Conservation (phyloP, 2,329 filamentous ascomycete species). For the Talaromyces sp. region DNA sequence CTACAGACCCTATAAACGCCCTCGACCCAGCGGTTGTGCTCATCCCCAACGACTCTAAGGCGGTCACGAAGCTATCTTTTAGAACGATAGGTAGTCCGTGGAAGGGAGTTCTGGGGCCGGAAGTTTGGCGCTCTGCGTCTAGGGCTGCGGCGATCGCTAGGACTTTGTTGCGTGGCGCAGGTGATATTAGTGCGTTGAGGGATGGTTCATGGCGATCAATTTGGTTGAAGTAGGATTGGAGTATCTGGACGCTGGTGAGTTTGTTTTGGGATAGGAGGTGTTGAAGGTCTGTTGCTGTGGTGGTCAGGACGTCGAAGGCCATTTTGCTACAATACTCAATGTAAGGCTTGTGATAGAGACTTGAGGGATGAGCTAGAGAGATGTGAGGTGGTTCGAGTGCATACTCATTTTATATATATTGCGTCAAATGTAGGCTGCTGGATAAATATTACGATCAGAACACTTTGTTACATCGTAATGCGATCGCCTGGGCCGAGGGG, state of each 20-base stretch:
- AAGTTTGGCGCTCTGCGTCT: not conserved
- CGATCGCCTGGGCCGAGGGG: not conserved
- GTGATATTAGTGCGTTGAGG: slow-evolving; percentile 16
- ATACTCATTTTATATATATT: not conserved
- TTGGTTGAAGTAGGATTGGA: slow-evolving; percentile 9
- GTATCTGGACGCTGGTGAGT: slow-evolving; percentile 10
- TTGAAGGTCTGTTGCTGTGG: not conserved
- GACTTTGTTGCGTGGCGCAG: not conserved
- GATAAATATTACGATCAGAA: not conserved
- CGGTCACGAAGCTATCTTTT: slow-evolving; percentile 22
- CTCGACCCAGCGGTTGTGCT: slow-evolving; percentile 20
- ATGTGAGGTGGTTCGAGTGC: too few relatives aligned
- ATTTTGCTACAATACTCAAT: not conserved
- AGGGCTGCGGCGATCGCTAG: not conserved
- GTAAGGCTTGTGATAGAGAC: too few relatives aligned
- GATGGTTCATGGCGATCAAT: slow-evolving; percentile 15
- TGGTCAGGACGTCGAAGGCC: slow-evolving; percentile 6
- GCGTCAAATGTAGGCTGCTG: not conserved
- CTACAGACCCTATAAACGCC: slow-evolving; percentile 16
- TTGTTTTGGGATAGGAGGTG: not conserved
- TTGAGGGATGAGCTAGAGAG: too few relatives aligned
- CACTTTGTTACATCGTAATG: not conserved
- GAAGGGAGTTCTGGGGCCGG: not conserved
- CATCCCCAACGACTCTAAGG: slow-evolving; percentile 20
- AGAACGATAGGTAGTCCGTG: slow-evolving; percentile 18